Percentiles rank a stretch among this genome's conserved stretches.
phyloP scores from a whole-genome alignment of 495 filamentous ascomycete genomes.

The Tuber melanosporum region DNA sequence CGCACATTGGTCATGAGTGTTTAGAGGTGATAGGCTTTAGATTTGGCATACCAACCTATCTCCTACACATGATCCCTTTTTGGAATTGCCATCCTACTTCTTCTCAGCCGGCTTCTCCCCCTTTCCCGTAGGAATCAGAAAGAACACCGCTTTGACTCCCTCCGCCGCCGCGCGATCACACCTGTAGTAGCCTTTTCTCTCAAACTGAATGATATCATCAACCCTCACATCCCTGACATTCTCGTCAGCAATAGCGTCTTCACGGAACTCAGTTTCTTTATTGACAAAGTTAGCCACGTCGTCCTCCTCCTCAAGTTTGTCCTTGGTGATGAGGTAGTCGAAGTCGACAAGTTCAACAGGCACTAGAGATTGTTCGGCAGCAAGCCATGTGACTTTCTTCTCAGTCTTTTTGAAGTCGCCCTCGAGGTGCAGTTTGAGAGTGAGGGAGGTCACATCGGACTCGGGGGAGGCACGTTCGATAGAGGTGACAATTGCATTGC shows the following conservation, averaged over 20 bases:
- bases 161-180: constrained; percentile 56
- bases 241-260: constrained; percentile 68
- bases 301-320: constrained; percentile 77
- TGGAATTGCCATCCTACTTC: constrained; percentile 1
- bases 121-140: constrained; percentile 73
- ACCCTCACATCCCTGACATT: constrained; percentile 68
- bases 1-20: background rate
- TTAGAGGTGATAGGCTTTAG: background rate
- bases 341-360: constrained; percentile 84
- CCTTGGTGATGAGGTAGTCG: constrained; percentile 87
- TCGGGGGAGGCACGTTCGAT: constrained; percentile 54
- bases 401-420: constrained; percentile 90
- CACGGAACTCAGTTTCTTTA: constrained; percentile 65
- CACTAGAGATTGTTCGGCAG: constrained; percentile 64
- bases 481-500: constrained; percentile 78
- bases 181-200: constrained; percentile 84
- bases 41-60: background rate
- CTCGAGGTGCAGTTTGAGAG: constrained; percentile 72
- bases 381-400: constrained; percentile 92
- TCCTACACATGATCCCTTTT: background rate
- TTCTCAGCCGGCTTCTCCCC: constrained; percentile 36
- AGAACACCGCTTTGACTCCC: constrained; percentile 63
- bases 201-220: constrained; percentile 88
- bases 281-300: constrained; percentile 73
- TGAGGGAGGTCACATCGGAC: constrained; percentile 58